Evolutionary conservation across 2,329 filamentous ascomycete species (phyloP).

Genomic region (Sarocladium brachiariae): DNA sequence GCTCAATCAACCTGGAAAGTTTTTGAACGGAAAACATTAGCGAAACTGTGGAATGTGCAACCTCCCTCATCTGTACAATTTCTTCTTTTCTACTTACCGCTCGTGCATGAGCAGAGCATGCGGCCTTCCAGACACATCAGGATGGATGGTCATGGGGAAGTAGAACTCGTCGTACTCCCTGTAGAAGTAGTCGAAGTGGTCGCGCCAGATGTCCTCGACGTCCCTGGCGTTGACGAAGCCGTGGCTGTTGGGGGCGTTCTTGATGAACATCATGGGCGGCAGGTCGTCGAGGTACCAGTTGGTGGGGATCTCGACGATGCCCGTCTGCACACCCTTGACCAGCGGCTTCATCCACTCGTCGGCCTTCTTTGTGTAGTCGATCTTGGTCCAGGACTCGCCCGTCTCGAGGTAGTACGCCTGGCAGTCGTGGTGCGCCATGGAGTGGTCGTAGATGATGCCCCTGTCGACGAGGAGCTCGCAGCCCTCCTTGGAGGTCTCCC

Average conservation of each 20-base stretch:
- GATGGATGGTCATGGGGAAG: conserved; percentile 72
- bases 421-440: conserved; percentile 58
- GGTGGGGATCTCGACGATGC: conserved; percentile 57
- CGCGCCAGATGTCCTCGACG: conserved; percentile 58
- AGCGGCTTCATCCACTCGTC: conserved; percentile 62
- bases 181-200: conserved; percentile 69
- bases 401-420: conserved; percentile 57
- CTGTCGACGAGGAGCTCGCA: conserved; percentile 58
- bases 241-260: conserved; percentile 57
- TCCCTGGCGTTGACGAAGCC: conserved; percentile 52
- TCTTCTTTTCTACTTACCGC: conserved; percentile 14
- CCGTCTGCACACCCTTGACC: conserved; percentile 49
- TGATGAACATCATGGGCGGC: conserved; percentile 68
- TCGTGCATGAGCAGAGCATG: conserved; percentile 71
- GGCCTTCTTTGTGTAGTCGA: conserved; percentile 58
- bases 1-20: conserved; percentile 49
- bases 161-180: conserved; percentile 70
- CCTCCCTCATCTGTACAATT: too few relatives aligned
- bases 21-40: too few relatives aligned
- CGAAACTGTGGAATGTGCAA: too few relatives aligned
- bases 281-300: conserved; percentile 55
- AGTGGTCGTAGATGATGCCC: conserved; percentile 64
- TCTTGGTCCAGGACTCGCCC: conserved; percentile 59
- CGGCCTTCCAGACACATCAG: conserved; percentile 64
- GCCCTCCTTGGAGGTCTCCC: conserved; percentile 65